A percentile compares a stretch with the other conserved stretches of the same genome.
These are phyloP conservation scores for Macrolepiota fuliginosa DNA, from an alignment of 768 basidiomycete species.

Conservation along the genomic window DNA sequence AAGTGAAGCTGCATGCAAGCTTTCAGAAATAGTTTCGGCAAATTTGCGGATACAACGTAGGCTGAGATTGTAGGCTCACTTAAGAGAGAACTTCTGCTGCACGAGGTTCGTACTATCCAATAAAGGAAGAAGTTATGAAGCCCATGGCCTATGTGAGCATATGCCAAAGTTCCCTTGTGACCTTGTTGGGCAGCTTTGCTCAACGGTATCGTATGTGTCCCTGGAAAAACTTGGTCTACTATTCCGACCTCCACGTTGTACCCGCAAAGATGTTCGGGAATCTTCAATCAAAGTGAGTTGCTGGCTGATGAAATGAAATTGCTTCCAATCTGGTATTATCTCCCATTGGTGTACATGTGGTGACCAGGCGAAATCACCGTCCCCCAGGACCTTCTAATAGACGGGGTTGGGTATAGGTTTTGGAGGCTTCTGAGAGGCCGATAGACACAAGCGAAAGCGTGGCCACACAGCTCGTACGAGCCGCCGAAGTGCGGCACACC, in stretches of 20 bases:
- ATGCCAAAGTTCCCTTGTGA: not conserved
- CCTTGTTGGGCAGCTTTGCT: not conserved
- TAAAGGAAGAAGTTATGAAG: not conserved
- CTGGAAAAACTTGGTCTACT: too few relatives aligned
- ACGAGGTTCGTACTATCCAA: conserved; percentile 2
- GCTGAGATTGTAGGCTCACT: not conserved
- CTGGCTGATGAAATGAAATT: too few relatives aligned
- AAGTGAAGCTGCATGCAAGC: not conserved
- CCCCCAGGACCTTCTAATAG: too few relatives aligned
- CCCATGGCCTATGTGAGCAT: not conserved
- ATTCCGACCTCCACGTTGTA: not conserved
- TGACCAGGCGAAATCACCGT: too few relatives aligned
- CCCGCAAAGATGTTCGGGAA: not conserved
- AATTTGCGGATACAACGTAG: not conserved
- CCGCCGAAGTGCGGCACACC: too few relatives aligned
- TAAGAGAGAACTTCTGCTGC: conserved; percentile 2
- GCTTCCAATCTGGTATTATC: too few relatives aligned
- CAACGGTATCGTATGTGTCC: not conserved
- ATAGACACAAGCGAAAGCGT: too few relatives aligned
- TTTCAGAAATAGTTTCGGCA: not conserved
- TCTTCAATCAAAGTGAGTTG: too few relatives aligned
- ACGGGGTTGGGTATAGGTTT: too few relatives aligned
- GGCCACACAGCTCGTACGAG: too few relatives aligned
- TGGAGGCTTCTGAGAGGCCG: too few relatives aligned
- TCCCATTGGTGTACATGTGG: too few relatives aligned